Conservation (phyloP, 306 rosid genomes). For the Vigna nakashimae region DNA sequence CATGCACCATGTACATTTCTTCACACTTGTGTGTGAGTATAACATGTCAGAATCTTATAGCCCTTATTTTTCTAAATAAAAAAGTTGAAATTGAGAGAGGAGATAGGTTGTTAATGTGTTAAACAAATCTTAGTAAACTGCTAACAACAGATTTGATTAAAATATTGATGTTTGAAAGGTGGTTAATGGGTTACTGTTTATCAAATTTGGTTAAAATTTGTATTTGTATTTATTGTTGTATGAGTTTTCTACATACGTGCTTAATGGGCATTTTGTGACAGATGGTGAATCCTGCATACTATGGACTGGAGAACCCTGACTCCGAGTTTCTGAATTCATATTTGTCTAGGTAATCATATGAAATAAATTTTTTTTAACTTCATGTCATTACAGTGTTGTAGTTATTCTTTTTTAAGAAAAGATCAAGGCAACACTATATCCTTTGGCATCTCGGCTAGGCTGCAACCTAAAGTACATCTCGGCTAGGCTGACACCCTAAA, state of each 20-base stretch:
- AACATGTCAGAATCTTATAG: neutral
- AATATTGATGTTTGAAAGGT: neutral
- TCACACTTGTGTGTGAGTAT: neutral
- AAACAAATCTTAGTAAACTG: neutral
- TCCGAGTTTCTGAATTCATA: constrained; percentile 78
- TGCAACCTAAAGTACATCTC: too few relatives aligned
- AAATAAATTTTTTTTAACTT: constrained; percentile 33
- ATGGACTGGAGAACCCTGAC: constrained; percentile 80
- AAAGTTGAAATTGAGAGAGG: too few relatives aligned
- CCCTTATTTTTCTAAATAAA: too few relatives aligned
- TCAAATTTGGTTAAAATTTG: neutral
- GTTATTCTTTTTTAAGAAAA: too few relatives aligned
- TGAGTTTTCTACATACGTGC: neutral
- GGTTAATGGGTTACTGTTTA: neutral
- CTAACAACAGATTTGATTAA: neutral
- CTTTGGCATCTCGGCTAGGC: too few relatives aligned
- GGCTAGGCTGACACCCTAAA: too few relatives aligned
- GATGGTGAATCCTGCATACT: constrained; percentile 97
- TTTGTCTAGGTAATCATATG: constrained; percentile 75
- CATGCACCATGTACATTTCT: too few relatives aligned
- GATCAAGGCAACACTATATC: too few relatives aligned
- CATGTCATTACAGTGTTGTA: neutral
- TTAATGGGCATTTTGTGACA: constrained; percentile 44
- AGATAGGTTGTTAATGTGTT: too few relatives aligned
- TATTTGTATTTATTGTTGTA: constrained; percentile 6